Percentiles rank a stretch among this genome's conserved stretches.
These are phyloP conservation scores for Tillandsia leiboldiana DNA, from an alignment of 176 grass and related monocot species.

Conservation along the genomic window DNA sequence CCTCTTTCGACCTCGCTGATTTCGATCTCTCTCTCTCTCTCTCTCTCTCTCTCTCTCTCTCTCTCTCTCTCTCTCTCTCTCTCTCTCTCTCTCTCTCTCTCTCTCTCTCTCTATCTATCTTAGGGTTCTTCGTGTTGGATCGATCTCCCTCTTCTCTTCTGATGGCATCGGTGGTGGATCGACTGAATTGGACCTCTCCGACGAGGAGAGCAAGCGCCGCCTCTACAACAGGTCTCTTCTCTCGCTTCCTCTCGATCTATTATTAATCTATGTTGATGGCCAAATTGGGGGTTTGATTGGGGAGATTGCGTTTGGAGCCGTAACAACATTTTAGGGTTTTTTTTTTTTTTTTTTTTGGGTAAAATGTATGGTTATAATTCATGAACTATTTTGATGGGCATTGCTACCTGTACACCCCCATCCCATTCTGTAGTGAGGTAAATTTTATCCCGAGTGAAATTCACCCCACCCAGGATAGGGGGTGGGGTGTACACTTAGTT, in stretches of 20 bases:
- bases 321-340: not conserved
- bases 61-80: conserved; percentile 2
- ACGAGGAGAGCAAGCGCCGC: conserved; percentile 75
- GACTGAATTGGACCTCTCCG: conserved; percentile 42
- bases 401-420: too few species aligned
- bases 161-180: not conserved
- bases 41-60: not conserved
- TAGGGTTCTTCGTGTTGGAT: conserved; percentile 15
- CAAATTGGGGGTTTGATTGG: not conserved
- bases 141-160: conserved; percentile 21
- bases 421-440: too few species aligned
- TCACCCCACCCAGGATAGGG: too few species aligned
- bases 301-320: not conserved
- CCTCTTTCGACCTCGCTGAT: not conserved
- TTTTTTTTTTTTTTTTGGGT: not conserved
- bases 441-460: too few species aligned
- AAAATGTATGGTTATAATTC: too few species aligned
- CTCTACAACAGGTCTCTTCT: conserved; percentile 59
- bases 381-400: too few species aligned
- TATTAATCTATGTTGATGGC: not conserved
- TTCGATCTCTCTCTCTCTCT: not conserved
- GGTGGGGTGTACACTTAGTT: too few species aligned
- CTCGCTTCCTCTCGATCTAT: not conserved
- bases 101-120: not conserved
- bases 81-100: not conserved